Conservation (phyloP, 2,329 filamentous ascomycete species). For the Cephalotrichum gorgonifer region DNA sequence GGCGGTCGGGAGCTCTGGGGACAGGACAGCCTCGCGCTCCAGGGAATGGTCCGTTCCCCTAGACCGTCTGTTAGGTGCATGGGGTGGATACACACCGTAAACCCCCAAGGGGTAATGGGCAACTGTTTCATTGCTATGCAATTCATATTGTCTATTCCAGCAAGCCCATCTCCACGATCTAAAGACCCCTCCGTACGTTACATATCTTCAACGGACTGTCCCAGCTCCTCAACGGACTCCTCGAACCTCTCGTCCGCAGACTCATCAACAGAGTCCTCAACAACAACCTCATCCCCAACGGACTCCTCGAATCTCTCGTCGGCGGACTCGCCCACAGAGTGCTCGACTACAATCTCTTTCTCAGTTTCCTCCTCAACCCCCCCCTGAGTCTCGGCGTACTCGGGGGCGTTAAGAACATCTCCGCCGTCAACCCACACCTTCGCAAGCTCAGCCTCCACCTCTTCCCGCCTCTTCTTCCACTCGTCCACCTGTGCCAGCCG, state of each 20-base stretch:
- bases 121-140: neutral
- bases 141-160: neutral
- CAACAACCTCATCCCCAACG: no score
- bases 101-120: neutral
- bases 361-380: neutral
- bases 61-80: no score
- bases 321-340: constrained; percentile 1
- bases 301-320: constrained; percentile 4
- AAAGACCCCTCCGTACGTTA: neutral
- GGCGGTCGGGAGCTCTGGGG: no score
- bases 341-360: neutral
- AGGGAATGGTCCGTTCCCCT: no score
- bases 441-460: constrained; percentile 75
- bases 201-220: neutral
- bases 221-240: constrained; percentile 4
- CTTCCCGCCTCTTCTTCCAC: constrained; percentile 67
- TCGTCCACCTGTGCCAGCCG: constrained; percentile 70
- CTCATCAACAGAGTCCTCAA: neutral
- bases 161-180: neutral
- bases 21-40: no score
- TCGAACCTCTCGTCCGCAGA: constrained; percentile 1
- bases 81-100: no score
- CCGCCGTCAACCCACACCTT: constrained; percentile 48
- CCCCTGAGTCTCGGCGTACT: constrained; percentile 18
- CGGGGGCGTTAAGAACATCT: constrained; percentile 35